Evolutionary conservation across 2,329 filamentous ascomycete genomes (phyloP).

Genomic region (Exserohilum rostratum): DNA sequence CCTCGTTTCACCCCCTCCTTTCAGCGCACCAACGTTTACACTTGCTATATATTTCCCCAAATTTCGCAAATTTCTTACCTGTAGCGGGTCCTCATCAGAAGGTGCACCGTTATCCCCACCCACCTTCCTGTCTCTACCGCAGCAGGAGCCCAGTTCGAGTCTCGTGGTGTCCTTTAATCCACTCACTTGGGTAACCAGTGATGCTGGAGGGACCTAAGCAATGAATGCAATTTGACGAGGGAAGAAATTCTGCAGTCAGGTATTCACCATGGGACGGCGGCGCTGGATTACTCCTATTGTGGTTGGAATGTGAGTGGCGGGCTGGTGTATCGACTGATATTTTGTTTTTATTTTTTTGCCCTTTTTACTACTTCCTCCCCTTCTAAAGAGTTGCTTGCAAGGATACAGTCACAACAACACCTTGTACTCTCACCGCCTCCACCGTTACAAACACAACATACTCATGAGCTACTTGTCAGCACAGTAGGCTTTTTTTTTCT

Average conservation of each 20-base stretch:
- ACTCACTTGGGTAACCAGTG: conserved; percentile 50
- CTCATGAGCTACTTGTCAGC: too few species aligned
- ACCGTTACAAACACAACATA: too few species aligned
- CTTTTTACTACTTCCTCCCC: too few species aligned
- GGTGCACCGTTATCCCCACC: conserved; percentile 42
- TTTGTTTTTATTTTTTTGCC: conserved; percentile 31
- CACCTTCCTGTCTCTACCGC: conserved; percentile 38
- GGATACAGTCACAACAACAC: too few species aligned
- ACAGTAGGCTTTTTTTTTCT: too few species aligned
- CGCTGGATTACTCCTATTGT: conserved; percentile 48
- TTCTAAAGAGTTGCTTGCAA: too few species aligned
- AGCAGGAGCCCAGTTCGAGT: conserved; percentile 52
- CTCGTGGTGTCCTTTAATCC: conserved; percentile 46
- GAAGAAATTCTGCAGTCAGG: conserved; percentile 52
- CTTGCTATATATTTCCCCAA: conserved; percentile 5
- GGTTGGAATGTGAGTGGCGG: conserved; percentile 45
- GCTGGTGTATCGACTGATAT: conserved; percentile 47
- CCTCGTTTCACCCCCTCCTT: too few species aligned
- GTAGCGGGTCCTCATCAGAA: conserved; percentile 46
- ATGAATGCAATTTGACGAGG: conserved; percentile 51
- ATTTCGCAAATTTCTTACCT: conserved; percentile 29
- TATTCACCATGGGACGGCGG: conserved; percentile 51
- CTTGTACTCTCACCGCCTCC: too few species aligned
- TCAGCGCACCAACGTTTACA: fast-evolving
- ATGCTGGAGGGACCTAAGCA: conserved; percentile 52